Evolutionary conservation across 2,329 filamentous ascomycete genomes (phyloP), one percentile per base, ranked within the genome.

Genomic region (Penicillium freii): DNA sequence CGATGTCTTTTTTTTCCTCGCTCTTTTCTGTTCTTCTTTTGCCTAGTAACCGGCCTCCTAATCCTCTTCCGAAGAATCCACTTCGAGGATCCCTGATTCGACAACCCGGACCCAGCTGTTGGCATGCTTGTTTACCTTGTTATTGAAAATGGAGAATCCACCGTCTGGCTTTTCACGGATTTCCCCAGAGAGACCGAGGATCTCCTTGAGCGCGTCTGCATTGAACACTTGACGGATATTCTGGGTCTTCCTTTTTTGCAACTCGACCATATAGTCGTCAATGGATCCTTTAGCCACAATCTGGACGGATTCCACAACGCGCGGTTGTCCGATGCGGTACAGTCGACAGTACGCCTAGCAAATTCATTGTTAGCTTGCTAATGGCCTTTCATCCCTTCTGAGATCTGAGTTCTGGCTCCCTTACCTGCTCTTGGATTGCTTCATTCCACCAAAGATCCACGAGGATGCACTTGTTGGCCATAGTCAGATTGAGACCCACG

Each of bases 401-500:
- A 2, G 6, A 17, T 8, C n/a, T 11, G n/a, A 5, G 2, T 19
- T 1, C 2, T 3, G 23, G 11, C 7, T 38, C 21, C n/a, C 43
- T 38, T 38, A 57, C 55, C 29, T 57, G 55, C 13, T 53, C 11
- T 10, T 57, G 48, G 1, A 47, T 42, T 9, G 42, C 54, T 6
- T 23, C 49, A 42, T 57, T 57, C 54, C 54, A 57, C 54, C 54
- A 57, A 5, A 34, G 54, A 34, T 57, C 54, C 19, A 46, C 33
- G 9, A 57, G 44, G 33, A 57, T 53, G 13, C 49, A 57, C 19
- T 57, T 57, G 23, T 54, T 57, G 0, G 49, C 49, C 33, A 53
- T 53, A 0, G 49, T 54, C 19, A 57, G 11, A 15, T 47, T 42
- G 23, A 57, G 43, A 36, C 54, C 54, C 11, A 53, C 23, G 17